Conservation (phyloP, 1,284 basidiomycete species). For the Irpex lacteus region DNA sequence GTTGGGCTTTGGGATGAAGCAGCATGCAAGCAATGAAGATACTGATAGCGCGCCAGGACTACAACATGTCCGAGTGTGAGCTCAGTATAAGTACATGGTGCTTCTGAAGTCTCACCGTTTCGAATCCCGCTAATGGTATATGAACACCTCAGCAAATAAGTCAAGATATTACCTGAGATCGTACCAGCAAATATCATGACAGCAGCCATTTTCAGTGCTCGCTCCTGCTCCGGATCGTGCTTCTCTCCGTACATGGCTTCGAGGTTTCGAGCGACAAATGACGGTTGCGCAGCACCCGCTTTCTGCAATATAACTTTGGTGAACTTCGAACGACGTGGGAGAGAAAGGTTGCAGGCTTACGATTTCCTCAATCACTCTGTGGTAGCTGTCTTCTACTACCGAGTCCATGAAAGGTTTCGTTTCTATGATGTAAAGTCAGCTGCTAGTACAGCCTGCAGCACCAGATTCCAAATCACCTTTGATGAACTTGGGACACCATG, state of each 20-base stretch:
- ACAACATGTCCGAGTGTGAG: background rate
- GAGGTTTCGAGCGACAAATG: background rate
- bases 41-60: constrained; percentile 7
- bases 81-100: background rate
- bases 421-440: background rate
- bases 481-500: too few species aligned
- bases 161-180: background rate
- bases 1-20: constrained; percentile 12
- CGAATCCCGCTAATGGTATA: background rate
- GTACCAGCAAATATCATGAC: background rate
- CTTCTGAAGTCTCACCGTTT: background rate
- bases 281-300: constrained; percentile 1
- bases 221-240: background rate
- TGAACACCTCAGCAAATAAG: background rate
- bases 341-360: background rate
- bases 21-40: constrained; percentile 16
- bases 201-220: background rate
- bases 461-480: too few species aligned
- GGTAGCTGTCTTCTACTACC: background rate
- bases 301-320: background rate
- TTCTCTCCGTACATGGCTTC: background rate
- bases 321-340: background rate
- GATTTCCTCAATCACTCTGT: background rate
- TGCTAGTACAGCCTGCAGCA: too few species aligned
- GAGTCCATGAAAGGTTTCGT: background rate